A percentile compares a stretch with the other conserved stretches of the same genome.
These are phyloP conservation scores for Trifolium fragiferum DNA, from an alignment of 306 rosid species.

Conservation along the genomic window DNA sequence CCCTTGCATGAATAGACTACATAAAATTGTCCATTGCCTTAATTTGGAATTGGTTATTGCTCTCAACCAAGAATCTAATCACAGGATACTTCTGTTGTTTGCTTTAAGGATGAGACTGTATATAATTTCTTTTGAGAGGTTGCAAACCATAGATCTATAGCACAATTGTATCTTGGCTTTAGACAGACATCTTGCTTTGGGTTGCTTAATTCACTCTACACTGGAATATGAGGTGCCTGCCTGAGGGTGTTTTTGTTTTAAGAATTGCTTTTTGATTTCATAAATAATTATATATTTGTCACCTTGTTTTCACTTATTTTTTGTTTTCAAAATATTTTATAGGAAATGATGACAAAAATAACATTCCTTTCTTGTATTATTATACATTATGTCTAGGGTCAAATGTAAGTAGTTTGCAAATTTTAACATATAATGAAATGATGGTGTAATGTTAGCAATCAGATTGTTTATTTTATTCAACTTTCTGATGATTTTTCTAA, in stretches of 20 bases:
- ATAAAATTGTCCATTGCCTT: slow-evolving; percentile 20
- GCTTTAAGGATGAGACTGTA: background rate
- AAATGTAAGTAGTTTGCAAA: background rate
- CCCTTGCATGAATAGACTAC: slow-evolving; percentile 10
- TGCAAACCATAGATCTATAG: slow-evolving; percentile 18
- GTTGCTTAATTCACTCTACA: slow-evolving; percentile 29
- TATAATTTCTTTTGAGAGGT: slow-evolving; percentile 29
- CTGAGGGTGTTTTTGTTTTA: background rate
- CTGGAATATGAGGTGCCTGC: slow-evolving; percentile 3
- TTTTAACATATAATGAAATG: background rate
- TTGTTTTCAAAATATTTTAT: background rate
- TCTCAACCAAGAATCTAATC: slow-evolving; percentile 23
- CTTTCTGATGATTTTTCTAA: background rate
- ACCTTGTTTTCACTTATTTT: slow-evolving; percentile 1
- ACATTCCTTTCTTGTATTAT: background rate
- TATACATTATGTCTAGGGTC: background rate
- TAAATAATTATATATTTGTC: background rate
- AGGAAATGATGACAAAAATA: background rate
- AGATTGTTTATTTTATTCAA: background rate
- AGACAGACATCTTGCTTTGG: slow-evolving; percentile 12
- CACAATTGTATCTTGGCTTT: slow-evolving; percentile 28
- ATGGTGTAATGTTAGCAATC: background rate
- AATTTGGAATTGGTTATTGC: slow-evolving; percentile 8
- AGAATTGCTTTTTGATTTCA: slow-evolving; percentile 11
- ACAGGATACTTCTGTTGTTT: slow-evolving; percentile 21